Conservation (phyloP, 306 rosid genomes). For the Parietaria judaica region DNA sequence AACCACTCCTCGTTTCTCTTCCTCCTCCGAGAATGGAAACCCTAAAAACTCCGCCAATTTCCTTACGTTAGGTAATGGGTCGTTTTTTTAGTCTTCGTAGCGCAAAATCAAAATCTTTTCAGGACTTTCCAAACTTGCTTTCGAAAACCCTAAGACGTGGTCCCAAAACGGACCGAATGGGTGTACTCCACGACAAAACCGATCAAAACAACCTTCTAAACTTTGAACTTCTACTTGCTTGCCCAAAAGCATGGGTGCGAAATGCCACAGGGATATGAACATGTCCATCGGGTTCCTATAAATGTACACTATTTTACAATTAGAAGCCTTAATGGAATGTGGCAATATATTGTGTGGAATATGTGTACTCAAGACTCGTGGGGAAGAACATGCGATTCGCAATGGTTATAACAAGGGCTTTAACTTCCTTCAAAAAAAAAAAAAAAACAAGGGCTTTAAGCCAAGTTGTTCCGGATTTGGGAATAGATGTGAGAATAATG, state of each 20-base stretch:
- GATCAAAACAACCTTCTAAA: constrained; percentile 34
- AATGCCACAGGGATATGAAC: constrained; percentile 29
- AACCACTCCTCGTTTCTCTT: constrained; percentile 23
- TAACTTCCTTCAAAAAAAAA: neutral
- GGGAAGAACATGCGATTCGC: neutral
- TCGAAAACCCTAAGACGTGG: constrained; percentile 40
- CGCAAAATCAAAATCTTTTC: constrained; percentile 32
- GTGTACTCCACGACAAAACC: neutral
- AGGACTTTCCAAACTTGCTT: constrained; percentile 33
- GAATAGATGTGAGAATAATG: constrained; percentile 2
- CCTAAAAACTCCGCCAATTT: constrained; percentile 33
- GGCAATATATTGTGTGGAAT: constrained; percentile 5
- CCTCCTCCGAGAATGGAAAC: constrained; percentile 31
- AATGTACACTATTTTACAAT: constrained; percentile 23
- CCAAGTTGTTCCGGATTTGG: constrained; percentile 23
- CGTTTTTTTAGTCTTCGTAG: constrained; percentile 37
- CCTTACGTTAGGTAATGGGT: constrained; percentile 8
- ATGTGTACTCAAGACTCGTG: constrained; percentile 14
- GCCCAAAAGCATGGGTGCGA: neutral
- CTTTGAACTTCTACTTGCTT: neutral
- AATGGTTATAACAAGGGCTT: constrained; percentile 4
- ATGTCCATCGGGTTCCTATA: constrained; percentile 44
- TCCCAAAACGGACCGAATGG: neutral
- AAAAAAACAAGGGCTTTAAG: constrained; percentile 17
- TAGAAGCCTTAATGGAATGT: neutral